Conservation (phyloP, 2,329 filamentous ascomycete genomes). For the Colletotrichum noveboracense region DNA sequence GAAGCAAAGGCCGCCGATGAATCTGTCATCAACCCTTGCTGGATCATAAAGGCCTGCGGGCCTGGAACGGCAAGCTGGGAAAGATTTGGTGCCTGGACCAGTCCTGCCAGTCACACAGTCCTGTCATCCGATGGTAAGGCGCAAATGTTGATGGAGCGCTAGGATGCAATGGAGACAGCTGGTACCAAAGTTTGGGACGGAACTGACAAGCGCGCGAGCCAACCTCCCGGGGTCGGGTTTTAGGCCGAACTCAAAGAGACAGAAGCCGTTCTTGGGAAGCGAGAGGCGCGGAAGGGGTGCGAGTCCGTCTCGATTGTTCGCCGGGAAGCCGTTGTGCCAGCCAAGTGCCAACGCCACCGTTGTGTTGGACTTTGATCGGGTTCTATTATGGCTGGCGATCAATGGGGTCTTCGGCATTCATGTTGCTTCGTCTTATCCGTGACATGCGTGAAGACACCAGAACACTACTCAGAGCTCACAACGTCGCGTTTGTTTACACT, state of each 20-base stretch:
- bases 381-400: neutral
- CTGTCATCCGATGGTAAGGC: slow-evolving; percentile 6
- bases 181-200: neutral
- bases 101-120: neutral
- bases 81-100: neutral
- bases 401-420: neutral
- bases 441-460: neutral
- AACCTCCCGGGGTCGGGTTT: neutral
- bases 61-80: neutral
- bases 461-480: neutral
- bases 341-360: neutral
- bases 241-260: neutral
- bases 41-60: neutral
- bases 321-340: neutral
- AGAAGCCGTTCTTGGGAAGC: neutral
- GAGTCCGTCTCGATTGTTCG: neutral
- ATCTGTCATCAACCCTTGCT: neutral
- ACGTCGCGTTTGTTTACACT: neutral
- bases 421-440: neutral
- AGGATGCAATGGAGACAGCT: neutral
- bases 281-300: neutral
- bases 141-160: neutral
- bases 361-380: neutral
- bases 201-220: neutral
- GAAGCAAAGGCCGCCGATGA: neutral